Evolutionary conservation across 192 early-diverging fungal species (phyloP), one percentile per base, ranked within the genome.

Genomic region (Entophlyctis helioformis): DNA sequence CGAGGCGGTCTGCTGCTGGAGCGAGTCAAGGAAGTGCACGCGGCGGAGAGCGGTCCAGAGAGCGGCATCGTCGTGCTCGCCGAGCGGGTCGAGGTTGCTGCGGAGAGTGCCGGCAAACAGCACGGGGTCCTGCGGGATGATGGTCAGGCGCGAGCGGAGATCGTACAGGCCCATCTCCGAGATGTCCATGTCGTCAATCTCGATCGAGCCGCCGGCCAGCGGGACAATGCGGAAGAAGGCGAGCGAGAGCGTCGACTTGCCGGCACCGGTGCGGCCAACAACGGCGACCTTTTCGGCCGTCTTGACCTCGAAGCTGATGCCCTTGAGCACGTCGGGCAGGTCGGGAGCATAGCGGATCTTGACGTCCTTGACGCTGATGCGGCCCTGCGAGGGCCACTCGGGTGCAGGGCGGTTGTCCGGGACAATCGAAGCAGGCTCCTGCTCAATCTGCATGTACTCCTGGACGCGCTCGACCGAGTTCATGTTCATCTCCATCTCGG

Each of bases 121-220:
- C 16, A 86, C 72, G 3, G 87, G 87, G 33, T 95, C 91, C 64
- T 97, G 89, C 28, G 91, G 89, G 54, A 97, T 89, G 35, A 97
- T 84, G 0, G 88, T 84, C 37, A 97, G 43, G 28, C 71, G 63
- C 20, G 70, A 62, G 13, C 93, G 77, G 51, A 96, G 63, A 31
- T 90, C 83, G 42, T 84, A 72, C 40, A 88, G 51, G n/a, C 83
- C 78, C 35, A 94, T 60, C 16, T 63, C 55, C 0, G 70, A 51
- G 33, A 91, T 84, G 51, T 91, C 80, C 22, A 89, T 54, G 35
- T 67, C 77, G 50, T 94, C 91, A 33, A 94, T 70, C 0, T 52
- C 21, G 28, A 94, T 84, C 13, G 50, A 33, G 19, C 88, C 45
- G 33, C 16, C 9, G 20, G 22, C 26, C 29, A 2, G 22, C n/a